phyloP scores from a whole-genome alignment of 495 filamentous ascomycete species.

The Hamigera avellanea region DNA sequence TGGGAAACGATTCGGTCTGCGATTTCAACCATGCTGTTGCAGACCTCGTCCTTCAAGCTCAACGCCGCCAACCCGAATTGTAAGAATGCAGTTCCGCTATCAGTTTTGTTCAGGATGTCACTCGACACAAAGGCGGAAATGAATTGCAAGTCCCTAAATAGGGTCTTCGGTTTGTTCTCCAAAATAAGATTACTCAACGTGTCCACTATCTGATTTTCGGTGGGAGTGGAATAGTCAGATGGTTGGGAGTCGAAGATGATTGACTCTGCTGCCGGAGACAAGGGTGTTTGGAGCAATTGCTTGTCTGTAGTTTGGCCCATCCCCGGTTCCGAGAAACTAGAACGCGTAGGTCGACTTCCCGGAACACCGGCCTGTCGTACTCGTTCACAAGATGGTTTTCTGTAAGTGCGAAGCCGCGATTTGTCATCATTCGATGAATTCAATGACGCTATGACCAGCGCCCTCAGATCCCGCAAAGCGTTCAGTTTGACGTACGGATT shows the following conservation, averaged over 20 bases:
- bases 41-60: conserved; percentile 80
- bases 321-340: conserved; percentile 25
- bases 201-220: conserved; percentile 57
- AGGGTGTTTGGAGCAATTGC: conserved; percentile 10
- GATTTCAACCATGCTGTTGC: conserved; percentile 78
- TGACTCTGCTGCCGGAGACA: conserved; percentile 21
- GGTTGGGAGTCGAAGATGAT: conserved; percentile 25
- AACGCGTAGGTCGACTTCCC: conserved; percentile 15
- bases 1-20: conserved; percentile 37
- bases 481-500: conserved; percentile 81
- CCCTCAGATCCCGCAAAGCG: conserved; percentile 71
- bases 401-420: conserved; percentile 19
- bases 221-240: conserved; percentile 27
- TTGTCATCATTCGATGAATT: conserved; percentile 35
- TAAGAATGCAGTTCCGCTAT: conserved; percentile 87
- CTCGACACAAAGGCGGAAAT: conserved; percentile 86
- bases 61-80: conserved; percentile 83
- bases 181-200: conserved; percentile 69
- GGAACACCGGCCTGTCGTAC: conserved; percentile 4
- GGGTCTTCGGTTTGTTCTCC: conserved; percentile 70
- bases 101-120: conserved; percentile 69
- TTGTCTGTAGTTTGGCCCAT: conserved; percentile 5
- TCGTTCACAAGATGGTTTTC: conserved; percentile 12
- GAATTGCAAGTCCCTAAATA: conserved; percentile 92
- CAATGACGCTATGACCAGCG: conserved; percentile 66